Evolutionary conservation across 495 filamentous ascomycete genomes (phyloP).

Genomic region (Penicillium fimorum): DNA sequence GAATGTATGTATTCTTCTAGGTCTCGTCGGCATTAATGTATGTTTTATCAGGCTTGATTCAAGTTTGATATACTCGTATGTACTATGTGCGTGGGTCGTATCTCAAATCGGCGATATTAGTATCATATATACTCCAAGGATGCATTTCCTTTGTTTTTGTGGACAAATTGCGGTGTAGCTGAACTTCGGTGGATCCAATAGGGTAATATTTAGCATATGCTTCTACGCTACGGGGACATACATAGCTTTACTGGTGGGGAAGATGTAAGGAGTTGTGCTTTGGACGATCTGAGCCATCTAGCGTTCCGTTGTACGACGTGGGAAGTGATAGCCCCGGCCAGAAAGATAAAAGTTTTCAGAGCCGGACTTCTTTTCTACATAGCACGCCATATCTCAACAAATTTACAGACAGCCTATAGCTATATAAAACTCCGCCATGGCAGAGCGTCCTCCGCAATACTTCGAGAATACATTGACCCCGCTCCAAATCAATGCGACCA

Average conservation of each 20-base stretch:
- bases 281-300: not conserved
- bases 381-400: conserved; percentile 15
- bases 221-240: not conserved
- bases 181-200: conserved; percentile 12
- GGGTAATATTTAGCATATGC: conserved; percentile 9
- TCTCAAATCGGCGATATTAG: too few species aligned
- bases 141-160: not conserved
- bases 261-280: not conserved
- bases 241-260: conserved; percentile 1
- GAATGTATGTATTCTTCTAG: too few species aligned
- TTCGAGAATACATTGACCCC: conserved; percentile 25
- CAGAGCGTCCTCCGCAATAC: conserved; percentile 31
- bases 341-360: not conserved
- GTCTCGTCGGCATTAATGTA: too few species aligned
- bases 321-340: not conserved
- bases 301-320: not conserved
- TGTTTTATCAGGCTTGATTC: not conserved
- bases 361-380: not conserved
- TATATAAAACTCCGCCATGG: conserved; percentile 15
- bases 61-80: not conserved
- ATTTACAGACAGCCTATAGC: not conserved
- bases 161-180: not conserved
- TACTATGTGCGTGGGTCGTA: not conserved
- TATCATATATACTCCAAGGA: too few species aligned
- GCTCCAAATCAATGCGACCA: conserved; percentile 14